A percentile compares a stretch with the other conserved stretches of the same genome.
phyloP scores from a whole-genome alignment of 805 yeast species.

The Metschnikowia baotianmanensis region DNA sequence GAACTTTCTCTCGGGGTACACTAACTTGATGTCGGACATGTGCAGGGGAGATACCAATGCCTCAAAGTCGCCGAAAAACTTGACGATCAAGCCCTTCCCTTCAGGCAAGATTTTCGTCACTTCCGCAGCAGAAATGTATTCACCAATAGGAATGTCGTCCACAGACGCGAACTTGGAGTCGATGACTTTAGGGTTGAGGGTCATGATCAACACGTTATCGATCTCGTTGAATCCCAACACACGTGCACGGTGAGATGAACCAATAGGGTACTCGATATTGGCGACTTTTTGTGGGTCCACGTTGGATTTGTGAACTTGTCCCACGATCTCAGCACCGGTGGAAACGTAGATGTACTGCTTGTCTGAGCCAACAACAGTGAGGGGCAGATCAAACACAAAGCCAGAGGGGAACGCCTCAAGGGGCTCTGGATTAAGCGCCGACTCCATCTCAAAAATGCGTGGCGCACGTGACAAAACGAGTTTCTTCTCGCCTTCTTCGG shows the following conservation, averaged over 20 bases:
- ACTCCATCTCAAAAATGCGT: conserved; percentile 43
- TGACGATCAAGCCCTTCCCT: conserved; percentile 62
- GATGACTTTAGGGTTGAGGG: conserved; percentile 65
- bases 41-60: conserved; percentile 76
- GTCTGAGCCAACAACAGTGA: conserved; percentile 60
- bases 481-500: conserved; percentile 50
- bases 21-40: conserved; percentile 78
- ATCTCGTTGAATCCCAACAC: conserved; percentile 64
- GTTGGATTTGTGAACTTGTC: conserved; percentile 79
- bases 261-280: conserved; percentile 52
- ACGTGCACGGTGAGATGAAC: conserved; percentile 73
- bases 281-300: conserved; percentile 47
- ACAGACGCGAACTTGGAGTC: conserved; percentile 63
- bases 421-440: conserved; percentile 20
- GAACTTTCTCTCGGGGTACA: conserved; percentile 90
- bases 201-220: conserved; percentile 66
- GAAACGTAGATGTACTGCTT: conserved; percentile 54
- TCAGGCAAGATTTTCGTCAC: conserved; percentile 56
- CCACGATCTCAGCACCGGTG: conserved; percentile 53
- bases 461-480: conserved; percentile 64
- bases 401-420: conserved; percentile 78
- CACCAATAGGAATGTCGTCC: conserved; percentile 77
- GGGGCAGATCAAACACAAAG: conserved; percentile 54
- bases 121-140: conserved; percentile 50
- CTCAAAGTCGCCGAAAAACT: conserved; percentile 61